Evolutionary conservation across 1,284 basidiomycete genomes (phyloP).

Genomic region (Heterobasidion parviporum): DNA sequence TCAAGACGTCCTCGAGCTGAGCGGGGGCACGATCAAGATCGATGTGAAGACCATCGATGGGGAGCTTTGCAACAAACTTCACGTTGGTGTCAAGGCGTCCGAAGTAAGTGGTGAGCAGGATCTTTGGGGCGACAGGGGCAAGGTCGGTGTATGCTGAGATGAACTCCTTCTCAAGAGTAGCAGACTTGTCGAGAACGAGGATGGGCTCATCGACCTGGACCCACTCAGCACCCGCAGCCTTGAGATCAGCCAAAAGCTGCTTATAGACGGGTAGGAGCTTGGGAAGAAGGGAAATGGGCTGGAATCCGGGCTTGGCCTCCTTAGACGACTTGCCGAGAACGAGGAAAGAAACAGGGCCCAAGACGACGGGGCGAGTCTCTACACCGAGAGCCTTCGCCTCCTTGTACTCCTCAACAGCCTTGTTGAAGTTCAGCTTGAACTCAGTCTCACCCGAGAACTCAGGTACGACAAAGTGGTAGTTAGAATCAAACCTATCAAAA

Average conservation of each 20-base stretch:
- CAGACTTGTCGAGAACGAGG: conserved; percentile 87
- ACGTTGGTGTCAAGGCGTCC: conserved; percentile 93
- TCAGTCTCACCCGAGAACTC: conserved; percentile 90
- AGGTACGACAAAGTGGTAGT: conserved; percentile 99
- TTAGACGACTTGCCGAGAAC: conserved; percentile 88
- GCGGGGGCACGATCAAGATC: conserved; percentile 91
- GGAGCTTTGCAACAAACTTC: conserved; percentile 86
- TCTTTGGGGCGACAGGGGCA: conserved; percentile 79
- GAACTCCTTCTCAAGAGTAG: conserved; percentile 78
- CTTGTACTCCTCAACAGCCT: conserved; percentile 89
- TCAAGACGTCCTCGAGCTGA: conserved; percentile 82
- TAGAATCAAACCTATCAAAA: conserved; percentile 87
- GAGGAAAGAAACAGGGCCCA: conserved; percentile 96
- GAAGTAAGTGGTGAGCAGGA: conserved; percentile 94
- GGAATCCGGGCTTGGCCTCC: conserved; percentile 80
- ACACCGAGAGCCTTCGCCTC: conserved; percentile 92
- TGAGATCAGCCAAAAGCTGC: conserved; percentile 86
- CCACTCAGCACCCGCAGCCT: conserved; percentile 86
- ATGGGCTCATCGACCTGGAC: conserved; percentile 98
- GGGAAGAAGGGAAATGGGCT: conserved; percentile 85
- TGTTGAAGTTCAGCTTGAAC: conserved; percentile 96
- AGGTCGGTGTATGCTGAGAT: conserved; percentile 79
- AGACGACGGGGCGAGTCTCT: conserved; percentile 89
- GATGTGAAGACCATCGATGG: conserved; percentile 91
- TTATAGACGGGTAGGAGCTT: conserved; percentile 92